phyloP scores from a whole-genome alignment of 768 basidiomycete species.

The Psilocybe azurescens region DNA sequence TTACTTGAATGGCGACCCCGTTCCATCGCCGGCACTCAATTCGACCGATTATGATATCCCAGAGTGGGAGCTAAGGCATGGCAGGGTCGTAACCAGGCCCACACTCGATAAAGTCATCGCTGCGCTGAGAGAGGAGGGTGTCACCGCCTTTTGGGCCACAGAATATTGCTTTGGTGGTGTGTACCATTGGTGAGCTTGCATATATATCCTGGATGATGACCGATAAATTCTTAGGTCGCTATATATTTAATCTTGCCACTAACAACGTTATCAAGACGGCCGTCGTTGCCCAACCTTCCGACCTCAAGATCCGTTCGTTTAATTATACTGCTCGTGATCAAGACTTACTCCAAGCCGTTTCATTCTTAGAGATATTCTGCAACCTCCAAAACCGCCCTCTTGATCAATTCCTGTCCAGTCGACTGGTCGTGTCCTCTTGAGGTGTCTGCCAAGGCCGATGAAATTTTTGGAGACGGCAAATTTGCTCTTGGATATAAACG shows the following conservation, averaged over 20 bases:
- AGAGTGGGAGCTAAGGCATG: conserved; percentile 51
- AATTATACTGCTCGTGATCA: conserved; percentile 58
- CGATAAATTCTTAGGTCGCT: conserved; percentile 31
- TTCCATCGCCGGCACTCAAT: conserved; percentile 36
- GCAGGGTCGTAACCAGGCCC: conserved; percentile 43
- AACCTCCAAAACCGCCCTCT: conserved; percentile 55
- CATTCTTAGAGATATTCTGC: conserved; percentile 47
- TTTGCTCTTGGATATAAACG: conserved; percentile 53
- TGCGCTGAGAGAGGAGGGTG: conserved; percentile 59
- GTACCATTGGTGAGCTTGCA: neutral
- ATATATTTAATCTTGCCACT: conserved; percentile 64
- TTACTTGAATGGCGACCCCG: conserved; percentile 42
- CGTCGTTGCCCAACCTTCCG: conserved; percentile 62
- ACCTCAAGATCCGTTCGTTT: conserved; percentile 48
- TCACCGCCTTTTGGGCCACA: conserved; percentile 58
- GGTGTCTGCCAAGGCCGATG: conserved; percentile 47
- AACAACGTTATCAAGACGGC: conserved; percentile 51
- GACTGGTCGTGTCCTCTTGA: conserved; percentile 55
- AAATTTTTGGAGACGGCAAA: conserved; percentile 49
- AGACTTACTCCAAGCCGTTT: neutral
- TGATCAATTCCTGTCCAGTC: conserved; percentile 66
- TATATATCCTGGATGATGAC: too few relatives aligned
- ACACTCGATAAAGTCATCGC: conserved; percentile 56
- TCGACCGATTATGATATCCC: conserved; percentile 38
- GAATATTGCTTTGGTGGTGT: conserved; percentile 75